These are phyloP conservation scores for Russula earlei DNA, from an alignment of 768 basidiomycete genomes.

Conservation along the genomic window DNA sequence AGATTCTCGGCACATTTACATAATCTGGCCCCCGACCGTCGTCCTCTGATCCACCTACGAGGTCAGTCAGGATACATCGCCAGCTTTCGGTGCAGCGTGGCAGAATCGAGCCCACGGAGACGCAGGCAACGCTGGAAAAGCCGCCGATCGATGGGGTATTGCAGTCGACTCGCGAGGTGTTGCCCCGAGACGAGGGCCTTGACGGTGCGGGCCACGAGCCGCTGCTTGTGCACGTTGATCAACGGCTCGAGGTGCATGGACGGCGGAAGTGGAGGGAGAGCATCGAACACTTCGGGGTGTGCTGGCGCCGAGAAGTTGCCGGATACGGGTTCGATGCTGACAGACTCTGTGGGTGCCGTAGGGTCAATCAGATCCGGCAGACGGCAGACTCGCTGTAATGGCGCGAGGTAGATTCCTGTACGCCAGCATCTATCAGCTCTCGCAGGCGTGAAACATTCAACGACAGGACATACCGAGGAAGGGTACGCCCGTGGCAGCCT, in stretches of 20 bases:
- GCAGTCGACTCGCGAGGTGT: constrained; percentile 66
- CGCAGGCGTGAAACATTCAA: not conserved
- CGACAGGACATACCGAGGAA: constrained; percentile 54
- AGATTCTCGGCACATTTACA: not conserved
- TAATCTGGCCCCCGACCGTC: too few species aligned
- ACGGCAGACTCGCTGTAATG: constrained; percentile 51
- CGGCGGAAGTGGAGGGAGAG: constrained; percentile 59
- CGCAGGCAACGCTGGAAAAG: constrained; percentile 67
- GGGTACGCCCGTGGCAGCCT: constrained; percentile 60
- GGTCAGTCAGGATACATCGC: constrained; percentile 26
- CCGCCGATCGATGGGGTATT: constrained; percentile 64
- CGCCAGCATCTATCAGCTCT: not conserved
- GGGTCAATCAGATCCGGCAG: constrained; percentile 80
- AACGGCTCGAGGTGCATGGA: constrained; percentile 78
- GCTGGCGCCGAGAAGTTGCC: constrained; percentile 59
- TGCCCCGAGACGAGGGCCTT: constrained; percentile 75
- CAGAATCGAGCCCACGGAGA: constrained; percentile 53
- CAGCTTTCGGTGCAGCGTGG: constrained; percentile 42
- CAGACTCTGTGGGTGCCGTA: constrained; percentile 60
- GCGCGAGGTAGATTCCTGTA: constrained; percentile 68
- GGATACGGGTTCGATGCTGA: constrained; percentile 53
- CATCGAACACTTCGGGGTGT: constrained; percentile 71
- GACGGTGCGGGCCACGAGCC: constrained; percentile 70
- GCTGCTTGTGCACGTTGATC: constrained; percentile 85
- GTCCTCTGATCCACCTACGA: too few species aligned